Evolutionary conservation across 2,329 filamentous ascomycete genomes (phyloP).

Genomic region (Ophiostoma populinum): DNA sequence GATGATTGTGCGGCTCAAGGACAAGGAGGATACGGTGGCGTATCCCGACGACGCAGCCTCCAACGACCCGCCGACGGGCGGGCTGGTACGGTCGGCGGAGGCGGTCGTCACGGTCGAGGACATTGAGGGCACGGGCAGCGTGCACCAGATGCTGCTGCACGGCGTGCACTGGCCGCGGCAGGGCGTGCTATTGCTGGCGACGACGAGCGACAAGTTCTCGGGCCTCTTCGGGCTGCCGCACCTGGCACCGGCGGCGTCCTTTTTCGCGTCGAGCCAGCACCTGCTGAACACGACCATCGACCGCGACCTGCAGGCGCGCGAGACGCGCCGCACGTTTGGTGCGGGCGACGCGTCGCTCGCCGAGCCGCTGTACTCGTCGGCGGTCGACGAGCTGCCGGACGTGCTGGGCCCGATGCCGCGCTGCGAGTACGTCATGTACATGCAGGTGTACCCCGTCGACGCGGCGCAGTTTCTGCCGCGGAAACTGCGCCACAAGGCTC

Average conservation of each 20-base stretch:
- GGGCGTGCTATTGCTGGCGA: constrained; percentile 66
- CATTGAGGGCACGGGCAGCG: constrained; percentile 48
- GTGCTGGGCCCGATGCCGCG: constrained; percentile 46
- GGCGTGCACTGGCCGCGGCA: constrained; percentile 76
- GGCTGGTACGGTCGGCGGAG: constrained; percentile 49
- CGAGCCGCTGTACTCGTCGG: constrained; percentile 57
- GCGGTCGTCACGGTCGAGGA: constrained; percentile 60
- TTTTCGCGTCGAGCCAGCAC: constrained; percentile 38
- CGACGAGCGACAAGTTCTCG: constrained; percentile 86
- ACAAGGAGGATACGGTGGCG: constrained; percentile 23
- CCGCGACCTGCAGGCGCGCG: constrained; percentile 47
- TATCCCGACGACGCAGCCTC: constrained; percentile 22
- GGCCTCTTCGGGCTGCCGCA: constrained; percentile 83
- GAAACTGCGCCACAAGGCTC: neutral
- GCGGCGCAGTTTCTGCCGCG: constrained; percentile 16
- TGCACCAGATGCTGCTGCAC: constrained; percentile 63
- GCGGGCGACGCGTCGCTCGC: constrained; percentile 36
- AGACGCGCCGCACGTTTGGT: constrained; percentile 35
- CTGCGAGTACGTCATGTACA: constrained; percentile 79
- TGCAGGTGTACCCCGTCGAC: constrained; percentile 52
- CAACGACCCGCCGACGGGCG: constrained; percentile 24
- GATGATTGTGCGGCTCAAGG: constrained; percentile 50
- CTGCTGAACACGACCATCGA: constrained; percentile 60
- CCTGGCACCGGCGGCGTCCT: constrained; percentile 43
- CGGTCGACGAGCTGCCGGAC: constrained; percentile 42